Base-by-base conservation (phyloP, 129 eudicot genomes). In the Solidago caesia region DNA sequence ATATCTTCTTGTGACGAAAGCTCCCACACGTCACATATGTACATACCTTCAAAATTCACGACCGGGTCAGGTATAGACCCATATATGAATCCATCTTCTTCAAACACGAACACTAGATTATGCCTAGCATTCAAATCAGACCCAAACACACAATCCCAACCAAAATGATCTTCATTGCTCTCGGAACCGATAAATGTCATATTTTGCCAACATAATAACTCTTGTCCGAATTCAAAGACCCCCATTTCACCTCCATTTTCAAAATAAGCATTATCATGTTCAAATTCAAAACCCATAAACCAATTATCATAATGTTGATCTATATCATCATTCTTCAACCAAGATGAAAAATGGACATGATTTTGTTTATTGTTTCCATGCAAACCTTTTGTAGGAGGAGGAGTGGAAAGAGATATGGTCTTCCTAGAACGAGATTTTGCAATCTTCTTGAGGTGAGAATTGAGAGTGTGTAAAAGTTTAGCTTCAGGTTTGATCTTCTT, bases 1-100 rank as follows among this genome's bases (percentile, higher is more conserved):
- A 80, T 84, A n/a, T 84, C 88, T 72, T 84, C 88, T 70, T 71
- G 77, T 2, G 88, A 76, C 2, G 85, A 84, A 45, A 80, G 85
- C 80, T 84, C 56, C 55, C 61, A 72, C 62, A 73, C 55, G 65
- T 84, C 88, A 2, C 39, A 52, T 39, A 78, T 58, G 12, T 57
- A 74, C 12, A 47, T 69, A 26, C 73, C 72, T 14, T 79, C 68
- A 59, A 49, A 74, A 44, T 62, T 56, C 64, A 52, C 21, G 49
- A 82, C 55, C 21, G 71, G 82, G 52, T 82, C 82, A 47, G 78
- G 55, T 46, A 81, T 27, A 13, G 67, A 70, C 73, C 52, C 76
- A 4, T 47, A 64, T 25, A 74, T 70, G 5, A 59, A 76, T 67
- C 82, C 71, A 13, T 51, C 80, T 71, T 76, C 81, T 48, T 70